Evolutionary conservation across 2,329 filamentous ascomycete genomes (phyloP), one percentile per base, ranked within the genome.

Genomic region (Teratosphaeria zuluensis): DNA sequence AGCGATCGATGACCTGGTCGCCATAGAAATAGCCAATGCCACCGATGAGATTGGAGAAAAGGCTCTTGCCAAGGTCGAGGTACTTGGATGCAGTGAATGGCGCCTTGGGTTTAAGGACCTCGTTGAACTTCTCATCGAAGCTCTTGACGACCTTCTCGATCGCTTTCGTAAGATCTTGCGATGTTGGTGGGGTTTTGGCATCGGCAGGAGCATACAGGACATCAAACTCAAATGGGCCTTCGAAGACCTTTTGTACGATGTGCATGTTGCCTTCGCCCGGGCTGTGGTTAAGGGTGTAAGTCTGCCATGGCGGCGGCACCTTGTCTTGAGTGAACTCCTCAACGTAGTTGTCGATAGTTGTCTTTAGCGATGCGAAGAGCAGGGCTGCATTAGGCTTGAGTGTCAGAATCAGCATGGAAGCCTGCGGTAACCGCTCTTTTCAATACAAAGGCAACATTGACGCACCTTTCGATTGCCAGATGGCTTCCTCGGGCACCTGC

Each of bases 21-120:
- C 94, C 94, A 68, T 95, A 83, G 77, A 99, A 99, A 75, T 95
- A 97, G 8, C 94, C 94, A 66, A 97, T 90, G 53, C 94, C 94
- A 58, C 94, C 94, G 38, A 96, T 81, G 35, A 99, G 78, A 72
- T 97, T 99, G 1, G 92, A 96, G 66, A 99, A 89, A 80, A 99
- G 88, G 63, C 87, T 92, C 72, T 90, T 89, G 63, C 87, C 90
- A 72, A 97, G 96, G 59, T 80, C 81, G 54, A 84, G 79, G 71
- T 95, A 94, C 68, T 89, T 84, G 3, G 82, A 80, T 9, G 48
- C 58, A 19, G 83, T 77, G 73, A 94, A 99, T 0, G 94, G 92
- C 0, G 85, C 77, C 68, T 90, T 81, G 0, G 90, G 85, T 56
- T 84, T 79, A 69, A 94, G 88, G 33, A 90, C 79, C 21, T 84